phyloP scores from a whole-genome alignment of 352 stramenopile genomes.

The Globisporangium mamillatum region DNA sequence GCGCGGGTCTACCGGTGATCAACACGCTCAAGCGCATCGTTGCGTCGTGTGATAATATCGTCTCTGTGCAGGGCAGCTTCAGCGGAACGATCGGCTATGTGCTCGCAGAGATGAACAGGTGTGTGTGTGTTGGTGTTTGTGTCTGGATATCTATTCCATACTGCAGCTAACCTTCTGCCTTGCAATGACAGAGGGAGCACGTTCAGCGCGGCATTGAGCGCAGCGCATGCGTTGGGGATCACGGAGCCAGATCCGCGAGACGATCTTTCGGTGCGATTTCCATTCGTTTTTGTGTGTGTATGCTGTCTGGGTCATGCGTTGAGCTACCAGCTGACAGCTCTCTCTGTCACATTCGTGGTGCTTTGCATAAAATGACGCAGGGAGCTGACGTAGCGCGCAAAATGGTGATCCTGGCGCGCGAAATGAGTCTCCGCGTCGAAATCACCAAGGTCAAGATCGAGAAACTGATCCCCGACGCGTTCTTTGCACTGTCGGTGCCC shows the following conservation, averaged over 20 bases:
- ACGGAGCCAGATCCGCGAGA: slow-evolving; percentile 68
- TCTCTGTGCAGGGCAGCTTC: slow-evolving; percentile 47
- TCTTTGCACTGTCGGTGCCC: slow-evolving; percentile 39
- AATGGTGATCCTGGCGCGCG: slow-evolving; percentile 60
- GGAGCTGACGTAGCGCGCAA: slow-evolving; percentile 68
- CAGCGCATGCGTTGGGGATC: slow-evolving; percentile 51
- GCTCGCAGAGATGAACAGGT: slow-evolving; percentile 34
- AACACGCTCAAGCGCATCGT: slow-evolving; percentile 46
- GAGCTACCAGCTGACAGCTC: not conserved
- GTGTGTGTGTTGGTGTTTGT: not conserved
- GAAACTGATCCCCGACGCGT: slow-evolving; percentile 37
- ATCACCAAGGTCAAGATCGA: slow-evolving; percentile 38
- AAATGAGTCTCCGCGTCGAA: slow-evolving; percentile 39
- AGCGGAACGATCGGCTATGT: slow-evolving; percentile 69
- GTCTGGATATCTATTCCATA: not conserved
- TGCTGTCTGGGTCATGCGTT: not conserved
- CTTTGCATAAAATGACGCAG: slow-evolving; percentile 17
- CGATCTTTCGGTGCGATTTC: slow-evolving; percentile 36
- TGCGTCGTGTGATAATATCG: slow-evolving; percentile 43
- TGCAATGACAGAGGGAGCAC: slow-evolving; percentile 28
- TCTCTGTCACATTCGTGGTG: not conserved
- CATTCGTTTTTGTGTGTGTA: no score
- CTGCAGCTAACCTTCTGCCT: not conserved
- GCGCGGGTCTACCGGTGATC: slow-evolving; percentile 61
- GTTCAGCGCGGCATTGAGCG: slow-evolving; percentile 42